Evolutionary conservation across 2,329 filamentous ascomycete genomes (phyloP).

Genomic region (Aspergillus tanneri): DNA sequence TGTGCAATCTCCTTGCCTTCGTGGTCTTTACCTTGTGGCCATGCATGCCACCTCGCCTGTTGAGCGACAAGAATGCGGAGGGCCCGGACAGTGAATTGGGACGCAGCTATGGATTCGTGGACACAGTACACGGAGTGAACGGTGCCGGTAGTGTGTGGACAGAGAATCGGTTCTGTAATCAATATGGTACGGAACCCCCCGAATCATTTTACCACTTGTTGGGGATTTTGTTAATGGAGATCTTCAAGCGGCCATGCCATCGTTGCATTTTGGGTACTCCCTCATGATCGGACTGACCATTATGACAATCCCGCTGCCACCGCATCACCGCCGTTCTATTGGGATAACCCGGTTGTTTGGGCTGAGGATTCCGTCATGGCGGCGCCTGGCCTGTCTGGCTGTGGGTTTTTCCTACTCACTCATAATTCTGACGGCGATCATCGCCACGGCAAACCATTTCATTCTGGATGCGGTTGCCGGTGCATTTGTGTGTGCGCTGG

Average conservation of each 20-base stretch:
- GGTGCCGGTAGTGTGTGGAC: constrained; percentile 70
- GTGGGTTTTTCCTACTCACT: constrained; percentile 64
- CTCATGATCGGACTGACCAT: constrained; percentile 70
- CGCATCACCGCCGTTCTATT: constrained; percentile 50
- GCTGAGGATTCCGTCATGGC: constrained; percentile 49
- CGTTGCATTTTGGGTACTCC: constrained; percentile 72
- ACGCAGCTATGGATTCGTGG: constrained; percentile 59
- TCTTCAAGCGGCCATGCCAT: constrained; percentile 66
- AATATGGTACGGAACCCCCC: constrained; percentile 57
- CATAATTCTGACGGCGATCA: constrained; percentile 65
- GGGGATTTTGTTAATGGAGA: constrained; percentile 4
- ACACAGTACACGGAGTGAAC: constrained; percentile 57
- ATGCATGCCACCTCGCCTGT: constrained; percentile 60
- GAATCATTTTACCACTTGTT: neutral
- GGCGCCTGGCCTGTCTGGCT: constrained; percentile 50
- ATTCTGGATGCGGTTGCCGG: constrained; percentile 70
- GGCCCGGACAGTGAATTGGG: constrained; percentile 59
- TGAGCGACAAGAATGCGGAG: constrained; percentile 54
- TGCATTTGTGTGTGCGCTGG: constrained; percentile 62
- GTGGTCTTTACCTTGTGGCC: constrained; percentile 60
- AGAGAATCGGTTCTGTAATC: constrained; percentile 71
- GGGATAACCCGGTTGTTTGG: constrained; percentile 36
- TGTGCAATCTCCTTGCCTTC: constrained; percentile 60
- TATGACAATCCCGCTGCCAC: constrained; percentile 61
- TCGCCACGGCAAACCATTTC: constrained; percentile 72